Base-by-base conservation (phyloP, 2,329 filamentous ascomycete genomes). In the Karstenula rhodostoma region DNA sequence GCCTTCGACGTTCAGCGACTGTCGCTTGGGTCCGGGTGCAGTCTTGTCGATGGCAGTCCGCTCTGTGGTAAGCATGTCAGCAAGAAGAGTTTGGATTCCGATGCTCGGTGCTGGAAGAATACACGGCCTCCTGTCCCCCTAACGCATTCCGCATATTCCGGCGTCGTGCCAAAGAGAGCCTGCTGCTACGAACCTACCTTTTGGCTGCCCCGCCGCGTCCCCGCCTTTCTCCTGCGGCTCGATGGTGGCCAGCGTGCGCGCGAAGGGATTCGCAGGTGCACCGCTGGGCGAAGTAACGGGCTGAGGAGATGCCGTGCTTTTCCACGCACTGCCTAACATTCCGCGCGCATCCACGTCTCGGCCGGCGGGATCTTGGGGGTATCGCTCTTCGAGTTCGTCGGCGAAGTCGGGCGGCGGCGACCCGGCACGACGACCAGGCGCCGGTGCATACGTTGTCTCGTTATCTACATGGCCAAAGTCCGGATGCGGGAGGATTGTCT, bases 1-100 rank as follows among this genome's bases (percentile, higher is more conserved):
- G 8, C 91, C 88, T 72, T 92, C 88, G 0, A 94, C 92, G 72
- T 95, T 90, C 64, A 94, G 78, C 0, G 87, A 83, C 40, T 74
- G 75, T 71, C 74, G 79, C 50, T 67, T 64, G 58, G 65, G 68
- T 66, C 68, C 63, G 62, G 58, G 44, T n/a, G 62, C 48, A 55
- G 61, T 51, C 58, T 68, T 69, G 62, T 73, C 68, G 67, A 72
- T 47, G 50, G 61, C 37, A 25, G 67, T 64, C 70, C 71, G 74
- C 60, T 73, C 72, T 66, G 43, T 53, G 49, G 42, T 35, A 51
- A 17, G 29, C 32, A 60, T 57, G 47, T 54, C 43, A 58, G 56
- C 47, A 60, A 40, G 12, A 12, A 22, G 17, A 49, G 15, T 49
- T 22, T 4, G 4, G 6, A 29, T 8, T 29, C 8, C 27, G 8